Conservation (phyloP, 2,329 filamentous ascomycete species). For the Pseudonectria buxi region DNA sequence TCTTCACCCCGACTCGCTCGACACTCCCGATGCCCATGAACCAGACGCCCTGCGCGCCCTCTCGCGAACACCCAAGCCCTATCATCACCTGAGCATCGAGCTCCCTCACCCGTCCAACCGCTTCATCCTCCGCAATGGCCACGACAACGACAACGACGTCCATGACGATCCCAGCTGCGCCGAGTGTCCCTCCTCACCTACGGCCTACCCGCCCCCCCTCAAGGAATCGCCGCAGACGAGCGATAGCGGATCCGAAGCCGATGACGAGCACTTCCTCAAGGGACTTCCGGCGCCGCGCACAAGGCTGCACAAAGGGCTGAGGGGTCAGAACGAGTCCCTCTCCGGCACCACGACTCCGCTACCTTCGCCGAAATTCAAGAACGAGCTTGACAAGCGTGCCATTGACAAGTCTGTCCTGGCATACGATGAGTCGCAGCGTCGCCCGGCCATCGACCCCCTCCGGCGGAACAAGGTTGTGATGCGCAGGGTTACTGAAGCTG, state of each 20-base stretch:
- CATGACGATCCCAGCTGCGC: neutral
- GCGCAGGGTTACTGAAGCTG: constrained; percentile 46
- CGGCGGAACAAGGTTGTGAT: constrained; percentile 45
- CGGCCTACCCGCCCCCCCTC: constrained; percentile 27
- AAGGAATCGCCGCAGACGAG: constrained; percentile 59
- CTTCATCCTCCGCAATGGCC: constrained; percentile 19
- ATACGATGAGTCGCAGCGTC: constrained; percentile 11
- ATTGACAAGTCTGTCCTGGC: constrained; percentile 12
- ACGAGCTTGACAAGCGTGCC: constrained; percentile 31
- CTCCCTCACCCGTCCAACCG: constrained; percentile 45
- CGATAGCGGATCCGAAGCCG: constrained; percentile 90
- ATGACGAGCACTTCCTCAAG: constrained; percentile 85
- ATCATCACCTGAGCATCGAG: constrained; percentile 53
- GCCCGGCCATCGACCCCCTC: constrained; percentile 17
- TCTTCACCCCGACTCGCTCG: constrained; percentile 30
- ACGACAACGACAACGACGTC: constrained; percentile 12
- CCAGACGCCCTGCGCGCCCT: constrained; percentile 39
- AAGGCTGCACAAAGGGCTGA: constrained; percentile 69
- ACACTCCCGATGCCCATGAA: constrained; percentile 28
- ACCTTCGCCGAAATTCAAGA: constrained; percentile 40
- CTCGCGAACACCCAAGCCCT: constrained; percentile 61
- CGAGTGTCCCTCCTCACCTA: constrained; percentile 11
- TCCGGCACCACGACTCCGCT: constrained; percentile 52
- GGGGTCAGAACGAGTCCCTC: constrained; percentile 48
- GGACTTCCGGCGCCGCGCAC: constrained; percentile 74